These are phyloP conservation scores for Malassezia brasiliensis DNA, from an alignment of 1,284 basidiomycete genomes.

Conservation along the genomic window DNA sequence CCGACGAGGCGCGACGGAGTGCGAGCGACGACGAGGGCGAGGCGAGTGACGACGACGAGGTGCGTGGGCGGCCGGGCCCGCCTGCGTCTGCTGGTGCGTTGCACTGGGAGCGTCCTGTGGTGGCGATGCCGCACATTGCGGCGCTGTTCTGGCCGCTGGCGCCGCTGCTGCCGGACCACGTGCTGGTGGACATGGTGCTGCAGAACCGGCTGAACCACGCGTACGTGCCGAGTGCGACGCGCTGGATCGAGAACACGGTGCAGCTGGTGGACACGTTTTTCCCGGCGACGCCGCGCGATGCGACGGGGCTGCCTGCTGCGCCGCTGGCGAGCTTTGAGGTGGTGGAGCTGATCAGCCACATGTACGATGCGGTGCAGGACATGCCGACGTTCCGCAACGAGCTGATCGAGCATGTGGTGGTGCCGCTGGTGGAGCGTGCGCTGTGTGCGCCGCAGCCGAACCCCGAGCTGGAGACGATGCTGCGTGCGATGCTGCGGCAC, in stretches of 20 bases:
- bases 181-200: conserved; percentile 32
- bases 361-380: conserved; percentile 40
- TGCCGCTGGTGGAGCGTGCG: conserved; percentile 33
- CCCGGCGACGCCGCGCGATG: neutral
- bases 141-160: conserved; percentile 35
- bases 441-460: conserved; percentile 25
- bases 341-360: conserved; percentile 32
- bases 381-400: conserved; percentile 29
- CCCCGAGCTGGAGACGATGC: conserved; percentile 19
- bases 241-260: conserved; percentile 39
- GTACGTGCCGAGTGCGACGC: conserved; percentile 37
- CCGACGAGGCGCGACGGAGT: too few species aligned
- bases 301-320: neutral
- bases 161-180: conserved; percentile 34
- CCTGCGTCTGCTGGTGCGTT: conserved; percentile 2
- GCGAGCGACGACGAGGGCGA: neutral
- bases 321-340: conserved; percentile 26
- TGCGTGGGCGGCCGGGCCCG: neutral
- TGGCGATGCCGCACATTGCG: conserved; percentile 34
- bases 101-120: conserved; percentile 14
- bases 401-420: conserved; percentile 32
- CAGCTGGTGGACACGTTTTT: conserved; percentile 38
- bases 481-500: conserved; percentile 35
- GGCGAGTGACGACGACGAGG: neutral
- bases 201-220: conserved; percentile 35